Evolutionary conservation across 2,329 filamentous ascomycete species (phyloP), one percentile per base, ranked within the genome.

Genomic region (Apiospora saccharicola): DNA sequence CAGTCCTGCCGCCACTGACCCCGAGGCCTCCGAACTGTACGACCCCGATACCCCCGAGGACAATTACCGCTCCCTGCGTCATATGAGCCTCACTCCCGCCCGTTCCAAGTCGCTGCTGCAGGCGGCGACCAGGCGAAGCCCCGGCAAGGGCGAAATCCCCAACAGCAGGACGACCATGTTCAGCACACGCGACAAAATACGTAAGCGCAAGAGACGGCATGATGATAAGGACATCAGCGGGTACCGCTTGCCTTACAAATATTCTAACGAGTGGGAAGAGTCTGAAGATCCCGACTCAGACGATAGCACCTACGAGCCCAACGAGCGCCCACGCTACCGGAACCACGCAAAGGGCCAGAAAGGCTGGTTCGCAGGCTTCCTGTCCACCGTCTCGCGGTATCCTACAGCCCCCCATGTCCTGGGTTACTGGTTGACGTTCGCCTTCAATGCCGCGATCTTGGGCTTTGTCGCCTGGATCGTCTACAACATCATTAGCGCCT

Each of bases 401-500:
- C 89, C 89, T 4, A 86, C 88, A 72, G 87, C 89, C 24, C 90
- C 90, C 0, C 86, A 89, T 37, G 87, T 91, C 72, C 81, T 91
- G 53, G 89, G 88, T 68, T 86, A 86, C 73, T 92, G 90, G 87
- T 81, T 91, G 46, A 86, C 89, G 71, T 83, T 91, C 4, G 79
- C 87, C 2, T 88, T 94, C 83, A 94, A 94, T 79, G 80, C 91
- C 67, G 87, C 89, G 73, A 84, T 93, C 22, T 86, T 91, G 6
- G 80, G 81, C 5, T 81, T 87, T 16, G 71, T 83, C 85, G 82
- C 90, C 53, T 96, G 92, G 81, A 85, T 94, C 61, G 86, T 94
- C 46, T 94, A 92, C 83, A 86, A 89, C 1, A 88, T 94, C 76
- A 89, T 93, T 75, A 85, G 87, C 19, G 92, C 93, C 12, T 90